Evolutionary conservation across 768 basidiomycete species (phyloP), one percentile per base, ranked within the genome.

Genomic region (Xerocomus brunneocitrinus): DNA sequence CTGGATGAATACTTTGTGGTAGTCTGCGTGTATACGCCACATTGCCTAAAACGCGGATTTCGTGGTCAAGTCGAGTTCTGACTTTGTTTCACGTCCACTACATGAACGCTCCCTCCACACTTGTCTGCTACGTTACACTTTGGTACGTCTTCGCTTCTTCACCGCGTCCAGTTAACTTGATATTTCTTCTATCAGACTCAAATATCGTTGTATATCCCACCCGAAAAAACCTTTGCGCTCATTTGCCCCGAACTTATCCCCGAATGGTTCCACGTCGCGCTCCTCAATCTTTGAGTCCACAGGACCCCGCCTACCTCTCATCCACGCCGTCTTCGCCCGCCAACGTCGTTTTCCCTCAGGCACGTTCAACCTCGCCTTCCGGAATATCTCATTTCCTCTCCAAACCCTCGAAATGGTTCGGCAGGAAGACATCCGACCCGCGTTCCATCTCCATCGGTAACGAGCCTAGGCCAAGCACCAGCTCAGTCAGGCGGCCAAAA

Each of bases 401-500:
- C 28, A 84, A 78, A 57, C 82, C 87, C 2, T 79, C 83, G 0
- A 83, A 80, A 74, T 89, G 87, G 87, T 89, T 89, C 65, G 76
- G 69, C 13, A 76, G 83, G 39, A 82, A 83, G 53, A 73, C 77
- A 4, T 82, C 84, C 2, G 73, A 76, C 8, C 76, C 81, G 41
- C 78, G 79, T 64, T 59, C 74, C 34, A 58, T 76, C 35, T 58
- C 74, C 55, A 47, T 68, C 39, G 50, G 73, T 24, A 49, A 70
- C 35, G 80, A 83, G 52, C 77, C 81, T 1, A 71, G 82, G 53
- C 58, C 77, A 1, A 83, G 79, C 56, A 73, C 67, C 13, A 75
- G 76, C 47, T 77, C 78, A 3, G 57, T 68, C 47, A 71, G 86
- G 55, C 89, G 86, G 57, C 86, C 82, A 49, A 91, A 89, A 76